A percentile compares a stretch with the other conserved stretches of the same genome.
Conservation (phyloP, 345 rosid genomes). For the Citrus medica region DNA sequence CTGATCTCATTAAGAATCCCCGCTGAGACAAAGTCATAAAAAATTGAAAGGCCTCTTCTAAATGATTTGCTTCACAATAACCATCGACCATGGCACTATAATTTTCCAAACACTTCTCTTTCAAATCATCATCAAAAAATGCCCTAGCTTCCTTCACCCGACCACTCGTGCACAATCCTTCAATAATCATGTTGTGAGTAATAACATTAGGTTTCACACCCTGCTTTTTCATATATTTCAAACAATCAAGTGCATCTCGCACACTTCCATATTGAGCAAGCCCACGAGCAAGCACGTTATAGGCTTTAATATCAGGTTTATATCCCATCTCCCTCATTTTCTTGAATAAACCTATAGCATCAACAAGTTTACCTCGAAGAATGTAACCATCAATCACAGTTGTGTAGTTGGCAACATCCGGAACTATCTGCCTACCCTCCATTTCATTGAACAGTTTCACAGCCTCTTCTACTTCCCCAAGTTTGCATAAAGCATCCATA, state of each 20-base stretch:
- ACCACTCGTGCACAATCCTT: constrained; percentile 63
- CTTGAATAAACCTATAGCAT: constrained; percentile 49
- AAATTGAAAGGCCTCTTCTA: constrained; percentile 39
- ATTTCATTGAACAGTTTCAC: constrained; percentile 48
- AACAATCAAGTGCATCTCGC: neutral
- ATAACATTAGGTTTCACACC: neutral
- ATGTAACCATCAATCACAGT: constrained; percentile 66
- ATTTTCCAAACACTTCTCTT: constrained; percentile 38
- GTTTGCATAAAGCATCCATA: constrained; percentile 57
- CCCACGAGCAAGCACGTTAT: neutral
- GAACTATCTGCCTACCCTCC: constrained; percentile 41
- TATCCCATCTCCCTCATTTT: constrained; percentile 49
- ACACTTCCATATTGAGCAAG: neutral
- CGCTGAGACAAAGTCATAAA: constrained; percentile 30
- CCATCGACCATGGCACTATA: constrained; percentile 62
- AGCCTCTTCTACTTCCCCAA: constrained; percentile 64
- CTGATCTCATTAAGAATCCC: constrained; percentile 31
- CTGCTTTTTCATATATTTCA: neutral
- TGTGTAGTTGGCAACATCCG: constrained; percentile 65
- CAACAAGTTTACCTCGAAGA: constrained; percentile 37
- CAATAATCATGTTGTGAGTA: constrained; percentile 58
- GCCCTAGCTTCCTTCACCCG: constrained; percentile 60
- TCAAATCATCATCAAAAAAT: constrained; percentile 37
- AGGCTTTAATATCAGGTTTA: constrained; percentile 41
- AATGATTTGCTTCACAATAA: constrained; percentile 48